Percentiles rank a stretch among this genome's conserved stretches.
phyloP scores from a whole-genome alignment of 768 basidiomycete species.

The Clathrus columnatus region DNA sequence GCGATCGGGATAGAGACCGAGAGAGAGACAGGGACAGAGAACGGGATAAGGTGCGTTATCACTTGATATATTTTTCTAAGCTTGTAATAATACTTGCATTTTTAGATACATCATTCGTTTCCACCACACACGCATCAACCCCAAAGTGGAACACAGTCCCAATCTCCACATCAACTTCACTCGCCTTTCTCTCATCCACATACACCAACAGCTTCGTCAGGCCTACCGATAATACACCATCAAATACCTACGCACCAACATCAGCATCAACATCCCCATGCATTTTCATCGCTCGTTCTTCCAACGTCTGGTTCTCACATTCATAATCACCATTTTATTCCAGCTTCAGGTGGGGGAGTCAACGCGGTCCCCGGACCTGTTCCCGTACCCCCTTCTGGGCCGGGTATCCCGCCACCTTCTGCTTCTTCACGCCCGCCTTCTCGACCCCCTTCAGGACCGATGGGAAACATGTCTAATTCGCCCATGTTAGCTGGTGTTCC shows the following conservation, averaged over 20 bases:
- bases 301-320: background rate
- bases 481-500: background rate
- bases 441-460: conserved; percentile 1
- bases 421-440: background rate
- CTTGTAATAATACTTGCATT: background rate
- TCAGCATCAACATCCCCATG: background rate
- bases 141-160: background rate
- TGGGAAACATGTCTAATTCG: background rate
- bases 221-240: background rate
- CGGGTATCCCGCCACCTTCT: background rate
- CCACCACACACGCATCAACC: background rate
- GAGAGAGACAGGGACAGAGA: conserved; percentile 19
- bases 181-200: background rate
- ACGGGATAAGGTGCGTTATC: conserved; percentile 12
- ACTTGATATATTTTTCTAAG: background rate
- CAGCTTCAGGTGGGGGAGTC: background rate
- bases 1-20: conserved; percentile 10
- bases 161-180: background rate
- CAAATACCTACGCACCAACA: background rate
- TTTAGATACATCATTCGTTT: background rate
- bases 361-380: background rate
- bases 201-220: background rate
- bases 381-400: too few species aligned
- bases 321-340: background rate
- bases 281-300: background rate